Evolutionary conservation across 257 asterid species (phyloP), one percentile per base, ranked within the genome.

Genomic region (Avicennia marina): DNA sequence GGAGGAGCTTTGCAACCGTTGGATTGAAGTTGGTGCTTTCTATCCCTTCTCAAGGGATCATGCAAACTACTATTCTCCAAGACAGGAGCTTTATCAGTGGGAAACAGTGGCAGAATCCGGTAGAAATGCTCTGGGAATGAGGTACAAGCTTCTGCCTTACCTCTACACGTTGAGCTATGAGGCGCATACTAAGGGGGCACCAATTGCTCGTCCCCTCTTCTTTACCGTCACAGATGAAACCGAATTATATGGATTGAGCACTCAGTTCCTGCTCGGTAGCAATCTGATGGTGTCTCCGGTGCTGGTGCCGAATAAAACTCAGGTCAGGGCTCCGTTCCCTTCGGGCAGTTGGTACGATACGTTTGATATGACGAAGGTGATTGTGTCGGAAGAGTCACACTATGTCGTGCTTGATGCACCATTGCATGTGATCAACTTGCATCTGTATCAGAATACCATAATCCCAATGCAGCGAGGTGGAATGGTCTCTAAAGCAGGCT

Each of bases 231-330:
- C 95, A 0, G 73, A 64, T 17, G 75, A 73, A 16, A 67, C 76
- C 0, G 49, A 65, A 19, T 39, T 73, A 11, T 93, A 93, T 31
- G 99, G 75, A 0, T 22, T 89, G 60, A 89, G 96, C 79, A 77
- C 93, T 0, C 98, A 91, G 26, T 91, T 85, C 80, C 62, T 91
- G 72, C 70, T 91, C 2, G 98, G 98, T 25, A 81, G 77, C 17
- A 76, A 85, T 0, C 38, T 91, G 1, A 83, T 91, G 98, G 87
- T 91, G 58, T 85, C 97, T 0, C 98, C 96, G 0, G 98, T 91
- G 39, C 75, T 91, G 0, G 82, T 78, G 0, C 17, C 66, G 15
- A 75, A 75, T 11, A 74, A 75, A 60, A 76, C 78, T 0, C 60
- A 73, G 59, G 95, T 91, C 9, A 66, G 69, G 41, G 95, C 83